A percentile compares a stretch with the other conserved stretches of the same genome.
Conservation (phyloP, 768 basidiomycete species). For the Rhizopogon rudus region DNA sequence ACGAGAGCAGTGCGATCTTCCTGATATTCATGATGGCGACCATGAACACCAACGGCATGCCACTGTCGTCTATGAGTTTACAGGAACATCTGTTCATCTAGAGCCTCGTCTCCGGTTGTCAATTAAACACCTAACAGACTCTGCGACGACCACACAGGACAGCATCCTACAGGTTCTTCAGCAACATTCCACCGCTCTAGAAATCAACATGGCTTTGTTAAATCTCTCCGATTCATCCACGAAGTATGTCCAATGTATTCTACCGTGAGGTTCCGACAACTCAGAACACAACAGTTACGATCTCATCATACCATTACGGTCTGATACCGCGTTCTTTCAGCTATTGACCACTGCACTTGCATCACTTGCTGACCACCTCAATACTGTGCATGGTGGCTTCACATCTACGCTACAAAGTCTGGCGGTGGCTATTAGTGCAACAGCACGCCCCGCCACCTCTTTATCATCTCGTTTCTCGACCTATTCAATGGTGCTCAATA, state of each 20-base stretch:
- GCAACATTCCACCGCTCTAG: neutral
- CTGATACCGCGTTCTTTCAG: conserved; percentile 77
- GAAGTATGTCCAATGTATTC: neutral
- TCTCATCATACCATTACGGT: conserved; percentile 72
- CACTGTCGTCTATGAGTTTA: conserved; percentile 54
- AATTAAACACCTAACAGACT: conserved; percentile 20
- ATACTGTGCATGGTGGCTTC: conserved; percentile 47
- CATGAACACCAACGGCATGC: conserved; percentile 2
- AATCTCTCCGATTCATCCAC: neutral
- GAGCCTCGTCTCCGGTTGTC: conserved; percentile 57
- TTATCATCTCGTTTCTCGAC: conserved; percentile 28
- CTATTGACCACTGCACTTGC: conserved; percentile 60
- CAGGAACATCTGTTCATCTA: conserved; percentile 38
- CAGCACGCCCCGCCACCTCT: conserved; percentile 28
- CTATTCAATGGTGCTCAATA: conserved; percentile 21
- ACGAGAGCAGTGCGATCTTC: neutral
- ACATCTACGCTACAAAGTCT: conserved; percentile 41
- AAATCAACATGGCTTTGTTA: neutral
- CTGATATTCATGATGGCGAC: neutral
- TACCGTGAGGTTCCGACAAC: neutral
- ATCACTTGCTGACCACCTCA: conserved; percentile 48
- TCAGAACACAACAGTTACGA: conserved; percentile 31
- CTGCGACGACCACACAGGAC: conserved; percentile 4
- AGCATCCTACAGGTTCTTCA: conserved; percentile 9
- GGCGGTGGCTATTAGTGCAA: conserved; percentile 31